These are phyloP conservation scores for Allium cepa DNA, from an alignment of 106 monocot genomes.

Conservation along the genomic window DNA sequence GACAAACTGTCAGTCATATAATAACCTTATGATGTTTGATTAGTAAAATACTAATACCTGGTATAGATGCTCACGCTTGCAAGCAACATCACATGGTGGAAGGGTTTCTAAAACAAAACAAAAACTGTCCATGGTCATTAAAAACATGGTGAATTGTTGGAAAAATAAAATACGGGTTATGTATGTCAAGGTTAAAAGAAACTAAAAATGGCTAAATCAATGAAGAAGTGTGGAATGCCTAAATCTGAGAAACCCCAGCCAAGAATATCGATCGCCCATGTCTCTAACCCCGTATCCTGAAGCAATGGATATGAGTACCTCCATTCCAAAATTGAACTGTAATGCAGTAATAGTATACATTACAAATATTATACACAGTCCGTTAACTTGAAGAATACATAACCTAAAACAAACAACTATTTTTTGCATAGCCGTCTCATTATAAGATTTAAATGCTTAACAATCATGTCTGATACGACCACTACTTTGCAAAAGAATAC, in stretches of 20 bases:
- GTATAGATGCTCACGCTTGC: constrained; percentile 87
- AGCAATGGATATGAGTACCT: constrained; percentile 81
- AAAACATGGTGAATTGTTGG: background rate
- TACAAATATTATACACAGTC: too few relatives aligned
- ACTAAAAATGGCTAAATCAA: background rate
- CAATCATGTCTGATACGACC: too few relatives aligned
- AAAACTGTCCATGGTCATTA: background rate
- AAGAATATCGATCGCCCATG: constrained; percentile 97
- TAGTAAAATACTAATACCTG: constrained; percentile 39
- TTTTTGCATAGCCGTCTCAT: too few relatives aligned
- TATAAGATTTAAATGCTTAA: too few relatives aligned
- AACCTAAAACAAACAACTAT: too few relatives aligned
- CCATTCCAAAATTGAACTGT: constrained; percentile 98
- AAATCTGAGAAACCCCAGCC: constrained; percentile 99
- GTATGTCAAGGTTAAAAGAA: too few relatives aligned
- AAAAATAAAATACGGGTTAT: background rate
- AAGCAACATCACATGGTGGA: constrained; percentile 52
- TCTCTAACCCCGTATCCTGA: constrained; percentile 67
- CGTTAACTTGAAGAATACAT: too few relatives aligned
- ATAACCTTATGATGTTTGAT: too few relatives aligned
- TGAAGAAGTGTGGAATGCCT: constrained; percentile 20
- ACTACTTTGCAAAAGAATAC: too few relatives aligned
- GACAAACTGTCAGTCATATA: too few relatives aligned
- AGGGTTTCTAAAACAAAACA: constrained; percentile 28
- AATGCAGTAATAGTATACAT: background rate